Base-by-base conservation (phyloP, 2,329 filamentous ascomycete species). In the Verticillium nonalfalfae region DNA sequence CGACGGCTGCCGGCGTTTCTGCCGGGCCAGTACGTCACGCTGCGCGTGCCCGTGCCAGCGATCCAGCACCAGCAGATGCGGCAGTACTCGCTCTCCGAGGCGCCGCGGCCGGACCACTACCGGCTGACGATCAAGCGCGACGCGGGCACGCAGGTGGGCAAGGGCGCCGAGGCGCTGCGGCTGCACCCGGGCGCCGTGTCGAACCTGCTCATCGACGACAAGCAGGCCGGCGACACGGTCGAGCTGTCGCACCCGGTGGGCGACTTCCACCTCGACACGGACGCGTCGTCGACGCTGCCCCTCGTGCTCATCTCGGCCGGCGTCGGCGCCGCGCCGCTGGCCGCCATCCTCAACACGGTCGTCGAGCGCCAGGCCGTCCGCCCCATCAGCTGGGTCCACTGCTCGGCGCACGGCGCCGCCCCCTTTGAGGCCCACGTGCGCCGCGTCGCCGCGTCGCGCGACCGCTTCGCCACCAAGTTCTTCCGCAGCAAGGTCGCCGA, bases 91-190 rank as follows among this genome's bases (percentile, higher is more conserved):
- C 79, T 93, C 63, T 89, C 84, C 68, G 88, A 91, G 65, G 79
- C 83, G 58, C 88, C 86, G 2, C 77, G 78, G 2, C 75, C 80
- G 9, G 79, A 84, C 58, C 84, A 87, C 72, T 90, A 90, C 73
- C 84, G 90, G 35, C 87, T 92, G 74, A 89, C 83, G 58, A 81
- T 93, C 61, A 91, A 91, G 79, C 83, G 81, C 62, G 88, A 91
- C 68, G 72, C 76, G 2, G 87, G 85, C 4, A 50, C 26, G 9
- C 50, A 36, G 14, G 54, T 56, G 18, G 59, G 59, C 59, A 63
- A 61, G 63, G 73, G 71, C 60, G 68, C 72, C 62, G 74, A 78
- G 1, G 72, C 73, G 56, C 77, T 79, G 21, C 74, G 76, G 65
- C 73, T 80, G 21, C 79, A 85, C 67, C 83, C 85, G 0, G 89